Evolutionary conservation across 495 filamentous ascomycete species (phyloP).

Genomic region (Bacidia rubella): DNA sequence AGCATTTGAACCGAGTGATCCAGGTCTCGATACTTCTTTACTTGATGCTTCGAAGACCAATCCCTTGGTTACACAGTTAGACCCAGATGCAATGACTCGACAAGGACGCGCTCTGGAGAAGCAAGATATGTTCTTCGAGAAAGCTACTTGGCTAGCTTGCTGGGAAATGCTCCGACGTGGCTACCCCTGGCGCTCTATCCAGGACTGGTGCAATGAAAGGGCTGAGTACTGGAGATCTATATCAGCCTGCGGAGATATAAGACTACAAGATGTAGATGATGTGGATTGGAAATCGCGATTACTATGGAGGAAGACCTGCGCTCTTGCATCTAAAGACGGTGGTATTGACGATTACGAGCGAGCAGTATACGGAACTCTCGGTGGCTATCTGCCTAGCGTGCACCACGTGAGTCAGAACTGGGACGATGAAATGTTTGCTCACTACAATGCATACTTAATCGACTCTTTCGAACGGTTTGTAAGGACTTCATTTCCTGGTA

Average conservation of each 20-base stretch:
- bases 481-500: slow-evolving; percentile 30
- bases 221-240: slow-evolving; percentile 77
- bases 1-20: slow-evolving; percentile 43
- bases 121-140: slow-evolving; percentile 74
- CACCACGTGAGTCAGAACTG: slow-evolving; percentile 62
- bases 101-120: slow-evolving; percentile 60
- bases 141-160: slow-evolving; percentile 73
- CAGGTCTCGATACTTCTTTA: slow-evolving; percentile 41
- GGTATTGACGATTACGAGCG: slow-evolving; percentile 64
- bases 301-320: slow-evolving; percentile 75
- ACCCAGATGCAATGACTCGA: slow-evolving; percentile 76
- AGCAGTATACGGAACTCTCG: slow-evolving; percentile 78
- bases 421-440: slow-evolving; percentile 85
- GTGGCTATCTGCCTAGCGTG: slow-evolving; percentile 66
- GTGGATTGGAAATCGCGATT: slow-evolving; percentile 29
- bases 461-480: slow-evolving; percentile 52
- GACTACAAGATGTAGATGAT: background rate
- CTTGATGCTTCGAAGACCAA: slow-evolving; percentile 44
- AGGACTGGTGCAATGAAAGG: slow-evolving; percentile 65
- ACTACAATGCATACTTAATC: slow-evolving; percentile 71
- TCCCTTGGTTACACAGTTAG: slow-evolving; percentile 72
- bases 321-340: slow-evolving; percentile 52
- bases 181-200: slow-evolving; percentile 52
- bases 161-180: slow-evolving; percentile 82
- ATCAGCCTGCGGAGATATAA: slow-evolving; percentile 38